Base-by-base conservation (phyloP, 306 rosid genomes). In the Delonix regia region DNA sequence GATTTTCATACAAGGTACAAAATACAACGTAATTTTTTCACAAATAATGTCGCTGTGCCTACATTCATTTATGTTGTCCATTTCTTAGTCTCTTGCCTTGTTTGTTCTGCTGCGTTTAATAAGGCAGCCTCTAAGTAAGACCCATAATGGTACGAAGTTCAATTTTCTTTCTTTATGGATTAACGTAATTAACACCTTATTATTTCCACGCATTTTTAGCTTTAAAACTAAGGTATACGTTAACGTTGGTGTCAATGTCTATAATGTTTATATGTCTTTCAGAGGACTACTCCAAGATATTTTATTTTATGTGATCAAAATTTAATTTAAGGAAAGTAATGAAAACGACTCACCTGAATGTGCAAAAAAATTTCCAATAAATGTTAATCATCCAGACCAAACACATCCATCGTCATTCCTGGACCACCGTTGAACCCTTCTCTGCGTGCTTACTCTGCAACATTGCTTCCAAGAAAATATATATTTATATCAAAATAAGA, bases 331-430 rank as follows among this genome's bases (percentile, higher is more conserved):
- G 66, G 9, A 30, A 61, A 68, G 52, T 71, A 15, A 72, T 36
- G 79, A 85, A 78, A 55, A 63, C 5, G 79, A 82, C 67, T 47
- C 45, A 33, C 8, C 39, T 1, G 9, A 33, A 70, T 62, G 21
- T 41, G 11, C 64, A 56, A 27, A 22, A 69, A 78, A 70, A 42
- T 28, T 57, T 66, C 27, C 66, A 41, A 55, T 56, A n/a, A n/a
- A n/a, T 38, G 79, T 76, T 67, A 56, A 57, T 52, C 82, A 12
- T 28, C 12, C 14, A 61, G 19, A 6, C 34, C 44, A 12, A 10
- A n/a, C n/a, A n/a, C n/a, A 72, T 47, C 13, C 27, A 34, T 18
- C 30, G 48, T 64, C 68, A 21, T 71, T 30, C 48, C 34, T 75
- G 87, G 78, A 52, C 84, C 78, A 79, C 73, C 47, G 57, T 34